Base-by-base conservation (phyloP, 495 filamentous ascomycete genomes). In the Talaromyces borbonicus region DNA sequence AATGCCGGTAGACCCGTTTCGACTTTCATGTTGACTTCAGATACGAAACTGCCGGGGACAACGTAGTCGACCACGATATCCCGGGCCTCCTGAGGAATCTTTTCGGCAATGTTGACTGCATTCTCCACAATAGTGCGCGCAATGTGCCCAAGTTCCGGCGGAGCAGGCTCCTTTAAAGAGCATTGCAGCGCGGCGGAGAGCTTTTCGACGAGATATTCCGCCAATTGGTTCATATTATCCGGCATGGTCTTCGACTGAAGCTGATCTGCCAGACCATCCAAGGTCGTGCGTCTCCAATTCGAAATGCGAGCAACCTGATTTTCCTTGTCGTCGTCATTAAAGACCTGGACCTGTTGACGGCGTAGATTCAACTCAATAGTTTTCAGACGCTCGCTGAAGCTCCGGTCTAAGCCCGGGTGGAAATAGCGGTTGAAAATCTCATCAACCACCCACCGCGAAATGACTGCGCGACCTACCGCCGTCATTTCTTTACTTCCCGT, bases 401-500 rank as follows among this genome's bases (percentile, higher is more conserved):
- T 71, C 2, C 75, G 66, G 15, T 96, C 87, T 9, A 98, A 67
- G 2, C 78, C 80, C 0, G 92, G 92, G 54, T 98, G 93, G 67
- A 98, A 98, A 63, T 84, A 84, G 35, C 79, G 77, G 56, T 93
- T 82, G 59, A 97, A 87, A 19, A 96, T 74, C 56, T 97, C 88
- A 12, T 97, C 86, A 16, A 89, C 81, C 12, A 98, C 69, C 87
- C 92, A 98, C 46, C 80, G 75, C 23, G 86, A 83, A 49, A 98
- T 90, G 37, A 85, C 77, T 5, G 93, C 88, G 22, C 90, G 79
- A n/a, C 92, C 92, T 18, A 95, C 82, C 4, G 86, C 87, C 5
- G 87, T 96, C 92, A 98, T 98, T 57, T 98, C 92, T 59, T 95
- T 87, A 46, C 85, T 92, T 43, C 88, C 90, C 11, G 77, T 82